Percentiles rank a stretch among this genome's conserved stretches.
phyloP scores from a whole-genome alignment of 2,329 filamentous ascomycete genomes.

The Talaromyces sp. region DNA sequence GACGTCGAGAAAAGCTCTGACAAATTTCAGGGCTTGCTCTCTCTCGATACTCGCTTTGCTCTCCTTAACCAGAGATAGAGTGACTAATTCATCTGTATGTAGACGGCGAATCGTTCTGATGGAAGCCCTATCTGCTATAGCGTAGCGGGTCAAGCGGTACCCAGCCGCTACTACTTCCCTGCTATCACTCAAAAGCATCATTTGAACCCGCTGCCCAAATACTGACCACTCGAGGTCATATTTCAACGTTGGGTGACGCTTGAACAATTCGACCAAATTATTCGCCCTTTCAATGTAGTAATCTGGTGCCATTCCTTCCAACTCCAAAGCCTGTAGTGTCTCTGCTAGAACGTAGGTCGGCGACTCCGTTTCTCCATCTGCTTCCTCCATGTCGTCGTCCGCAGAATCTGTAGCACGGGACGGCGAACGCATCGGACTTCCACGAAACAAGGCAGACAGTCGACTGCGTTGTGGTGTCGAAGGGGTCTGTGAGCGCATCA shows the following conservation, averaged over 20 bases:
- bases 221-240: constrained; percentile 96
- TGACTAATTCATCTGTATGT: constrained; percentile 89
- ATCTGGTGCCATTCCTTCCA: constrained; percentile 81
- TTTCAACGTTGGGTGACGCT: constrained; percentile 85
- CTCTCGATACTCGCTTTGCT: constrained; percentile 95
- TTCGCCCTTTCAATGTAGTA: constrained; percentile 95
- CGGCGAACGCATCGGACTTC: constrained; percentile 54
- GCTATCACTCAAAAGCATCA: constrained; percentile 92
- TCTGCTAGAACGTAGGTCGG: constrained; percentile 89
- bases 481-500: constrained; percentile 56
- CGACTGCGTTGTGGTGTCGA: constrained; percentile 50
- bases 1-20: constrained; percentile 90
- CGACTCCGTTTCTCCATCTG: constrained; percentile 69
- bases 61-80: constrained; percentile 89
- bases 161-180: constrained; percentile 93
- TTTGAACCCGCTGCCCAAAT: constrained; percentile 89
- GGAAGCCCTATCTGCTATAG: constrained; percentile 86
- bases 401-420: constrained; percentile 38
- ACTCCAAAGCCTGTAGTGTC: constrained; percentile 82
- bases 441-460: constrained; percentile 56
- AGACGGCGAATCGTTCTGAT: constrained; percentile 81
- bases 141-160: constrained; percentile 89
- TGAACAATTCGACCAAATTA: constrained; percentile 92
- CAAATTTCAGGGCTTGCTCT: constrained; percentile 94
- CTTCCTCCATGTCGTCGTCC: constrained; percentile 50